A percentile compares a stretch with the other conserved stretches of the same genome.
Evolutionary conservation across 2,329 filamentous ascomycete genomes (phyloP).

Genomic region (Byssothecium circinans): DNA sequence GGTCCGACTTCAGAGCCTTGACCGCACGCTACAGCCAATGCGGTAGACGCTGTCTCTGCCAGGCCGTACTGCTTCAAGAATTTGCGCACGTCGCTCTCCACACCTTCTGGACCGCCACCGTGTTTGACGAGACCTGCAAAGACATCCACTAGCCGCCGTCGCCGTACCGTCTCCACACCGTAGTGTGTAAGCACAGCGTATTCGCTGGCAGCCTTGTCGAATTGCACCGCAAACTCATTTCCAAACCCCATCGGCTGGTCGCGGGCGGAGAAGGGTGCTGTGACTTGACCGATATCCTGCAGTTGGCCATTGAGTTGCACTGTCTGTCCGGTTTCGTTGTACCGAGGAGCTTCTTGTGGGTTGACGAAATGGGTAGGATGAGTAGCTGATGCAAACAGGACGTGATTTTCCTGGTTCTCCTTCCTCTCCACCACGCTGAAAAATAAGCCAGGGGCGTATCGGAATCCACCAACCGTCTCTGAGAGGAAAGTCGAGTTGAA

Average conservation of each 20-base stretch:
- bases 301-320: conserved; percentile 72
- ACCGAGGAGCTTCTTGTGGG: conserved; percentile 58
- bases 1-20: conserved; percentile 80
- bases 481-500: conserved; percentile 31
- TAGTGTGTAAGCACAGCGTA: conserved; percentile 90
- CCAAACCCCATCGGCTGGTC: conserved; percentile 77
- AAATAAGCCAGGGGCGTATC: conserved; percentile 88
- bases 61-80: conserved; percentile 87
- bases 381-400: conserved; percentile 81
- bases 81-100: conserved; percentile 78
- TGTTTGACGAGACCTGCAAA: conserved; percentile 80
- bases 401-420: conserved; percentile 61
- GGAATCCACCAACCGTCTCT: conserved; percentile 51
- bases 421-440: conserved; percentile 75
- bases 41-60: conserved; percentile 85
- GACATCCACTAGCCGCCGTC: conserved; percentile 84
- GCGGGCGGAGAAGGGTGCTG: conserved; percentile 64
- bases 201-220: conserved; percentile 78
- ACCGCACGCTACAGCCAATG: conserved; percentile 90
- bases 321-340: conserved; percentile 79
- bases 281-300: conserved; percentile 78
- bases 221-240: conserved; percentile 96
- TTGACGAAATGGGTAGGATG: conserved; percentile 82
- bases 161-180: conserved; percentile 82
- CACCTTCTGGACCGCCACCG: conserved; percentile 72